A percentile compares a stretch with the other conserved stretches of the same genome.
phyloP scores from a whole-genome alignment of 192 early-diverging fungal genomes.

The Paraglomus brasilianum region DNA sequence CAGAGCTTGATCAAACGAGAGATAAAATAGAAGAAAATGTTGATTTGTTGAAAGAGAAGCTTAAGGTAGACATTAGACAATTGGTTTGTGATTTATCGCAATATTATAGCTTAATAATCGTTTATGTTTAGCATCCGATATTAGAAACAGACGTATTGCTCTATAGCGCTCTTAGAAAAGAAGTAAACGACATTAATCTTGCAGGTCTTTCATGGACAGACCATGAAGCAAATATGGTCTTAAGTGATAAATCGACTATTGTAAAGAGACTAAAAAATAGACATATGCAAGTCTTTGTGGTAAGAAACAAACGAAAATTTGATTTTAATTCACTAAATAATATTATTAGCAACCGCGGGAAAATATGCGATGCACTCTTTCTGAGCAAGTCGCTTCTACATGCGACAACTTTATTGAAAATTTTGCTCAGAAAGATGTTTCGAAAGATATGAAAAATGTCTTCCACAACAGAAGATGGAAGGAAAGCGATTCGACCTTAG shows the following conservation, averaged over 20 bases:
- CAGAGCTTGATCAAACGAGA: not conserved
- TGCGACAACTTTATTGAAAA: constrained; percentile 8
- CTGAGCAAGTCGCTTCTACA: not conserved
- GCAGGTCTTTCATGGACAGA: not conserved
- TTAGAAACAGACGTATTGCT: constrained; percentile 2
- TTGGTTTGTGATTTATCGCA: too few relatives aligned
- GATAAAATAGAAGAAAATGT: constrained; percentile 17
- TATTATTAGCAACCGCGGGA: not conserved
- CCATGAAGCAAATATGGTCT: not conserved
- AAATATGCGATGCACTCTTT: constrained; percentile 7
- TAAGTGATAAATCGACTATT: constrained; percentile 11
- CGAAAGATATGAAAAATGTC: not conserved
- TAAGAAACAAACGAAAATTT: too few relatives aligned
- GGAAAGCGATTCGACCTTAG: not conserved
- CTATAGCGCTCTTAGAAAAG: constrained; percentile 18
- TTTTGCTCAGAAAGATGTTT: not conserved
- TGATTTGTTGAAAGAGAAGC: constrained; percentile 7
- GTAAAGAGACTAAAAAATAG: not conserved
- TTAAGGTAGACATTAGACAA: constrained; percentile 9
- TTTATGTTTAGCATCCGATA: too few relatives aligned
- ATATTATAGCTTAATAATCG: too few relatives aligned
- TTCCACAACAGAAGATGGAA: constrained; percentile 7
- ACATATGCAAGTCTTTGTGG: constrained; percentile 10
- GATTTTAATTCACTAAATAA: too few relatives aligned
- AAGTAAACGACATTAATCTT: not conserved